Evolutionary conservation across 2,329 filamentous ascomycete species (phyloP), one percentile per base, ranked within the genome.

Genomic region (Aspergillus ibericus): DNA sequence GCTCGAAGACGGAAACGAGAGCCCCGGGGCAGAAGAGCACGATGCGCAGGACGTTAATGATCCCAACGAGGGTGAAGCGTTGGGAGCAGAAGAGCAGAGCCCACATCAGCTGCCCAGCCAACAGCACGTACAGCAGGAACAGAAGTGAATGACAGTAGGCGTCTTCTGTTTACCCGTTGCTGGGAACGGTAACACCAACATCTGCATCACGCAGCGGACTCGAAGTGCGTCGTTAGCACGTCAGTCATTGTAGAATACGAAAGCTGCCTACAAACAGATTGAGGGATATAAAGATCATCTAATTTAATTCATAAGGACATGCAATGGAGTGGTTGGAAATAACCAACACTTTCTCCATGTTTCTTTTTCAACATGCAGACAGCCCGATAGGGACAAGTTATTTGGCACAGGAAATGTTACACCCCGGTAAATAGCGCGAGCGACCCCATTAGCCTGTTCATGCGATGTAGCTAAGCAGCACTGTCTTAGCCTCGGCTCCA

Each of bases 401-500:
- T 32, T 29, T 34, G 42, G 50, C 42, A 46, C 34, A 38, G 38
- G 16, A 35, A 18, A 47, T 40, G 22, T 9, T 32, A 20, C 38
- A 22, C 16, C 44, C 44, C 44, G 27, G 44, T 29, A 16, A 29
- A 16, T 47, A 10, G 25, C 27, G 25, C 44, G 18, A 32, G n/a
- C 16, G 36, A 40, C 20, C 38, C 15, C 8, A 55, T 48, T 36
- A 16, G 13, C 32, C 29, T 53, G 29, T 38, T 65, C 60, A 72
- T 51, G 70, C 66, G 59, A 83, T 82, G 68, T 83, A 83, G 53
- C 78, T 78, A 53, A 72, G 66, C 56, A 84, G 65, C 13, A 82
- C 75, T 18, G 69, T 69, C 72, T 80, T 79, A 22, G 80, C 84
- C 69, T 91, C 85, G 1, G 82, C 80, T 47, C 82, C 80, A 60